Evolutionary conservation across 495 filamentous ascomycete species (phyloP), one percentile per base, ranked within the genome.

Genomic region (Penicillium ochrochloron): DNA sequence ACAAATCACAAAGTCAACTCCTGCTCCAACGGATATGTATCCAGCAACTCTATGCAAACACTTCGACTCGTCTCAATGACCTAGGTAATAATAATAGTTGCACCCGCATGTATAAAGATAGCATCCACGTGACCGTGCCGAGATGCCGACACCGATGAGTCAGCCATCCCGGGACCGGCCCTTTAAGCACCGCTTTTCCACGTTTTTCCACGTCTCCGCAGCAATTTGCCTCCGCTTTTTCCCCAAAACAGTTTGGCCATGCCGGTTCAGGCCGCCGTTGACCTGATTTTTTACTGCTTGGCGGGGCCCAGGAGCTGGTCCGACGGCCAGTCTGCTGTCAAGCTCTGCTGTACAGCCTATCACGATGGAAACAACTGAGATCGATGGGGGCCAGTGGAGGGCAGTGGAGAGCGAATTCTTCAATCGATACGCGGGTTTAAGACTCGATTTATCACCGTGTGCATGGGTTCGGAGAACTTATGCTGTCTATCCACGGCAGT

Each of bases 211-310:
- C 44, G 19, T 12, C 4, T 0, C 12, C 3, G 10, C 21, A 10
- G 11, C 51, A 14, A 54, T 19, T 31, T 34, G 25, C 53, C 53
- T 56, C 53, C 53, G 12, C 53, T 25, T 35, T n/a, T 39, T 37
- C 19, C 53, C 53, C 53, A 35, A 37, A 56, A 14, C 6, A 56
- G 53, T 23, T 25, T 39, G 5, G 34, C 0, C 19, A 61, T 65
- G 59, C 58, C 63, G 63, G 63, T 66, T 61, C 63, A 66, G 63
- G 63, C 62, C 62, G 63, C 51, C 39, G 15, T 37, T 17, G 31
- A 17, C 33, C 12, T 14, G 17, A 25, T 41, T 29, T 41, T 53
- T 44, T 42, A 51, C 31, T 19, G 3, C 44, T 33, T 25, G 34
- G 57, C 48, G 62, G 59, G 59, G 46, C 59, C 33, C 33, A 37